A percentile compares a stretch with the other conserved stretches of the same genome.
These are phyloP conservation scores for Solanum sejunctum DNA, from an alignment of 257 asterid species.

Conservation along the genomic window DNA sequence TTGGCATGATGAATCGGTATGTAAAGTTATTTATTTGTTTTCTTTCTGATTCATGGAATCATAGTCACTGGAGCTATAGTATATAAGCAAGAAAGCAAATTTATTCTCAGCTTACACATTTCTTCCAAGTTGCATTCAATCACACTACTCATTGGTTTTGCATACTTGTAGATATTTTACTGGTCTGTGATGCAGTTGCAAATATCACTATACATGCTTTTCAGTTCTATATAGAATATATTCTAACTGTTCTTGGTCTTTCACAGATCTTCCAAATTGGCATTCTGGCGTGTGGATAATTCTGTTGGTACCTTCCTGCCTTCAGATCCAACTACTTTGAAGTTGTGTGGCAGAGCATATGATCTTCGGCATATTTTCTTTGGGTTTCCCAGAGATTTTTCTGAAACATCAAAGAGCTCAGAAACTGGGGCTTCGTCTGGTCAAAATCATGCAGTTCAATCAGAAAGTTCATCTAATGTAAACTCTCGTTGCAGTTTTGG, in stretches of 20 bases:
- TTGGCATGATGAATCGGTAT: slow-evolving; percentile 44
- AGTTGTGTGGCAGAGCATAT: slow-evolving; percentile 52
- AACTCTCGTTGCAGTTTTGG: slow-evolving; percentile 64
- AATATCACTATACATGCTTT: neutral
- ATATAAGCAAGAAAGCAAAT: neutral
- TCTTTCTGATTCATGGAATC: neutral
- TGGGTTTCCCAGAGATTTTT: slow-evolving; percentile 37
- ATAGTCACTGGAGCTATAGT: neutral
- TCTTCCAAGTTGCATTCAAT: neutral
- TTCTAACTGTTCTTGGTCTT: neutral
- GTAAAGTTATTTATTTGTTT: slow-evolving; percentile 7
- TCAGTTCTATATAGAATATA: neutral
- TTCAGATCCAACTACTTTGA: slow-evolving; percentile 48
- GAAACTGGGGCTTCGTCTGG: slow-evolving; percentile 36
- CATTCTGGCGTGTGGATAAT: slow-evolving; percentile 97
- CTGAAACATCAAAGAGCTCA: slow-evolving; percentile 24
- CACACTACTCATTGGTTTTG: neutral
- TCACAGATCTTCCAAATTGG: slow-evolving; percentile 48
- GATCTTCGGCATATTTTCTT: slow-evolving; percentile 58
- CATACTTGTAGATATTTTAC: neutral
- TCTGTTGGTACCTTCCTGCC: slow-evolving; percentile 81
- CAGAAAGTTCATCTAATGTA: slow-evolving; percentile 53
- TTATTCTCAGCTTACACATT: neutral
- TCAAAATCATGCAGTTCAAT: slow-evolving; percentile 31
- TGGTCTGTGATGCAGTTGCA: neutral